Base-by-base conservation (phyloP, 352 stramenopile species). In the Globisporangium yorkense region DNA sequence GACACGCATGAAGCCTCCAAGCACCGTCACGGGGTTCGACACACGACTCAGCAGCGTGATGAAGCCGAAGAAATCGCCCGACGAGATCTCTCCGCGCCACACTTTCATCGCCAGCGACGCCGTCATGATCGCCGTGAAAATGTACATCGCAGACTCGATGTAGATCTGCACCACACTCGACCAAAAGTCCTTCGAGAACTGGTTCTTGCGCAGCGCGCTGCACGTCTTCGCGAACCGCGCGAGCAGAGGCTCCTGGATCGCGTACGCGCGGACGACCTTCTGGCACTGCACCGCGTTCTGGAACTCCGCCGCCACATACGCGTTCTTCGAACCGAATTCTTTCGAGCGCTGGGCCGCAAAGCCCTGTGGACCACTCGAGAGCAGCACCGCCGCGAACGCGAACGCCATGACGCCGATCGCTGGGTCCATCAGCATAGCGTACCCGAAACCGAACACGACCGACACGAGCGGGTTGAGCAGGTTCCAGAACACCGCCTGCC, bases 161-260 rank as follows among this genome's bases (percentile, higher is more conserved):
- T 96, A 93, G 52, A 96, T 96, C 68, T 96, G 86, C 58, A 96
- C 86, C 51, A 96, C 78, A 57, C 83, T 91, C 35, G 84, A 89
- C 86, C 86, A 96, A 50, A 96, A 93, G 56, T 94, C 84, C 62
- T 94, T 96, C 24, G 71, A 85, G 67, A 96, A 94, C 66, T 94
- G 84, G 61, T 85, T 89, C 60, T 89, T 92, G 40, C 84, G 73
- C 59, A 96, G 57, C 33, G 62, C 66, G 5, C 56, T 61, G 50
- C 74, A 87, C 21, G 82, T 90, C 50, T 82, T 84, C 45, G 72
- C 75, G 57, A 96, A 94, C 5, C 78, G 79, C 5, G 63, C 65
- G 37, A 93, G 75, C 20, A 96, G 78, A 33, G 84, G 81, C 21
- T 87, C 75, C 58, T 96, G 84, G 31, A 96, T 88, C 45, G 70